phyloP scores from a whole-genome alignment of 768 basidiomycete species.

The Naematelia encephala region DNA sequence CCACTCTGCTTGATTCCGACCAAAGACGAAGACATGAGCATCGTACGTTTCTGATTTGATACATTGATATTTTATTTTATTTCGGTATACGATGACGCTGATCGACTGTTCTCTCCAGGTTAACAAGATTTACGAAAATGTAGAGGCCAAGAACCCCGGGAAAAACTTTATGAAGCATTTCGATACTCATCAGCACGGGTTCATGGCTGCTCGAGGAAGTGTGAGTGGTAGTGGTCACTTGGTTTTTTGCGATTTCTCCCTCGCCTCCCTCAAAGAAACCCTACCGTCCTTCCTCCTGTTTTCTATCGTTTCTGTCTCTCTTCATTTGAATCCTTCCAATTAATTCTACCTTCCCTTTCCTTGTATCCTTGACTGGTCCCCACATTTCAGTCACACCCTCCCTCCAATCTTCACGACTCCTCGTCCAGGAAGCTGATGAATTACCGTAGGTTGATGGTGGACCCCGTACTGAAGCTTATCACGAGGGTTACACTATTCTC shows the following conservation, averaged over 20 bases:
- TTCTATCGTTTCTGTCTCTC: no score
- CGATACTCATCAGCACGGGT: conserved; percentile 35
- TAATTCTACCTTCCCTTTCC: no score
- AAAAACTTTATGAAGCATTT: conserved; percentile 36
- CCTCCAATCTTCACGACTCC: no score
- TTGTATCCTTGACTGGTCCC: no score
- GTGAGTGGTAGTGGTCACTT: conserved; percentile 22
- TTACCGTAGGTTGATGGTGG: conserved; percentile 17
- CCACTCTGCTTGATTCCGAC: conserved; percentile 62
- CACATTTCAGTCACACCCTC: no score
- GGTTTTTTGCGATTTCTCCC: neutral
- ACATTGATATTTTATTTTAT: neutral
- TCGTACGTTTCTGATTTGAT: conserved; percentile 52
- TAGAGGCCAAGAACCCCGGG: conserved; percentile 34
- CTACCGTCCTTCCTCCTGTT: no score
- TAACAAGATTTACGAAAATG: conserved; percentile 27
- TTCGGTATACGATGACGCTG: neutral
- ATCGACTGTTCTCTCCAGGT: conserved; percentile 23
- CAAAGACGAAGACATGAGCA: conserved; percentile 59
- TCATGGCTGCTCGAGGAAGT: conserved; percentile 38
- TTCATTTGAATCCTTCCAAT: no score
- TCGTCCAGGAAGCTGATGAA: neutral
- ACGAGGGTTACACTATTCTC: conserved; percentile 16
- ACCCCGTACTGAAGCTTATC: conserved; percentile 2
- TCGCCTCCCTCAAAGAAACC: neutral